Conservation (phyloP, 2,329 filamentous ascomycete genomes). For the Raffaelea arxii region DNA sequence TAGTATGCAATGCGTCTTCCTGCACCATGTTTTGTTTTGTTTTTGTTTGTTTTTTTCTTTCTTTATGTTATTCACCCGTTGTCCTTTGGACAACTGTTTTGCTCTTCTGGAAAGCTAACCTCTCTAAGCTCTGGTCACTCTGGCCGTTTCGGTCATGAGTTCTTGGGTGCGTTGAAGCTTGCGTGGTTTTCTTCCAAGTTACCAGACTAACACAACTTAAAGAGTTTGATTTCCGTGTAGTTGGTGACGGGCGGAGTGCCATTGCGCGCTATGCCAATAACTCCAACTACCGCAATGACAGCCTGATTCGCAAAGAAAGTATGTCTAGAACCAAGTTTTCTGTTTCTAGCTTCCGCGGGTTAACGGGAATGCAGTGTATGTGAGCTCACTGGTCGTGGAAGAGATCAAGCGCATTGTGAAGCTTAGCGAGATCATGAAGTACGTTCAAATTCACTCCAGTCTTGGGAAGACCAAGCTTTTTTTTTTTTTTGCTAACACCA, state of each 20-base stretch:
- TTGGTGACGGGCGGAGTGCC: slow-evolving; percentile 87
- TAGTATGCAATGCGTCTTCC: too few relatives aligned
- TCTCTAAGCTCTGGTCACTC: slow-evolving; percentile 79
- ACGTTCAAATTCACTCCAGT: slow-evolving; percentile 19
- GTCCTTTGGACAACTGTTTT: slow-evolving; percentile 4
- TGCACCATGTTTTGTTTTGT: too few relatives aligned
- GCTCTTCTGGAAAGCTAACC: slow-evolving; percentile 10
- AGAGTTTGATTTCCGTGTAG: slow-evolving; percentile 95
- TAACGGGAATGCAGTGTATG: slow-evolving; percentile 61
- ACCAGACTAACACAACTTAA: slow-evolving; percentile 16
- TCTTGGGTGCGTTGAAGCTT: slow-evolving; percentile 57
- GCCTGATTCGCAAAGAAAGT: slow-evolving; percentile 99
- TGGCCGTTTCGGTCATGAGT: slow-evolving; percentile 95
- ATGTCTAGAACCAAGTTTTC: slow-evolving; percentile 24
- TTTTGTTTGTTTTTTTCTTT: neutral
- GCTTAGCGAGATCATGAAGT: slow-evolving; percentile 96
- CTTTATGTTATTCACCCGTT: neutral
- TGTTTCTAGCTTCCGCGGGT: neutral
- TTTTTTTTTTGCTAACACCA: slow-evolving; percentile 16
- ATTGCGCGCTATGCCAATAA: slow-evolving; percentile 98
- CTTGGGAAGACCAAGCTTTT: neutral
- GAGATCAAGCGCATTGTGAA: slow-evolving; percentile 98
- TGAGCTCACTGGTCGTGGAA: slow-evolving; percentile 79
- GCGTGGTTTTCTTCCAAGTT: neutral
- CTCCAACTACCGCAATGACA: slow-evolving; percentile 98